A percentile compares a stretch with the other conserved stretches of the same genome.
phyloP scores from a whole-genome alignment of 257 asterid species.

The Scutellaria minor region DNA sequence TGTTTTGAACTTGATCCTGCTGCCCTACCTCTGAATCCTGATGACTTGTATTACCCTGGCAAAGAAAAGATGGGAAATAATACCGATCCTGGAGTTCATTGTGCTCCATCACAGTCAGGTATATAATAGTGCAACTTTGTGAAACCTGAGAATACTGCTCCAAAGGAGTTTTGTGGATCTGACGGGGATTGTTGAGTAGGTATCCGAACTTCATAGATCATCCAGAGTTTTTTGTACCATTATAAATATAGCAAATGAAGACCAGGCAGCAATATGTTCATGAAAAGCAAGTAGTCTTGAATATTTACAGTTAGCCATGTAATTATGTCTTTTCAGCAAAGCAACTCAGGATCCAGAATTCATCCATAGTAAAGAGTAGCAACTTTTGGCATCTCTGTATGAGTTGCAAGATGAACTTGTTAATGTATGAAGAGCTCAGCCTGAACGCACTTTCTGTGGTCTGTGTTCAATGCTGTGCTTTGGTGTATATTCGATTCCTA shows the following conservation, averaged over 20 bases:
- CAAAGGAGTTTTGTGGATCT: constrained; percentile 15
- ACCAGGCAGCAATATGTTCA: no score
- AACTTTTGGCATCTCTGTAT: neutral
- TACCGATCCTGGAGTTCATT: constrained; percentile 32
- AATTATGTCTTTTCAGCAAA: constrained; percentile 1
- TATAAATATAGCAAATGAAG: no score
- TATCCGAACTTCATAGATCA: constrained; percentile 33
- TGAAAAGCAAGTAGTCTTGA: no score
- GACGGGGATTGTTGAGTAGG: constrained; percentile 22
- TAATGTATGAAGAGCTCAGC: constrained; percentile 1
- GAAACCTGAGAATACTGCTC: no score
- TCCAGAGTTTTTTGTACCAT: constrained; percentile 34
- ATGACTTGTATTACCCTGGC: constrained; percentile 53
- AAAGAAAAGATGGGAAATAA: constrained; percentile 31
- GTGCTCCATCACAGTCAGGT: neutral
- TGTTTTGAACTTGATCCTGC: constrained; percentile 92
- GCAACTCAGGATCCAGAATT: neutral
- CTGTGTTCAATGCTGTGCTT: neutral
- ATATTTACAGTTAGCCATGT: neutral
- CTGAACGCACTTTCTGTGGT: neutral
- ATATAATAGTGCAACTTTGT: no score
- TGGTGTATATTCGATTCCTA: no score
- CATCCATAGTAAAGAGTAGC: neutral
- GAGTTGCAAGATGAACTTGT: no score
- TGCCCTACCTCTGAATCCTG: constrained; percentile 58